Evolutionary conservation across 2,329 filamentous ascomycete species (phyloP), one percentile per base, ranked within the genome.

Genomic region (Tolypocladium tropicale): DNA sequence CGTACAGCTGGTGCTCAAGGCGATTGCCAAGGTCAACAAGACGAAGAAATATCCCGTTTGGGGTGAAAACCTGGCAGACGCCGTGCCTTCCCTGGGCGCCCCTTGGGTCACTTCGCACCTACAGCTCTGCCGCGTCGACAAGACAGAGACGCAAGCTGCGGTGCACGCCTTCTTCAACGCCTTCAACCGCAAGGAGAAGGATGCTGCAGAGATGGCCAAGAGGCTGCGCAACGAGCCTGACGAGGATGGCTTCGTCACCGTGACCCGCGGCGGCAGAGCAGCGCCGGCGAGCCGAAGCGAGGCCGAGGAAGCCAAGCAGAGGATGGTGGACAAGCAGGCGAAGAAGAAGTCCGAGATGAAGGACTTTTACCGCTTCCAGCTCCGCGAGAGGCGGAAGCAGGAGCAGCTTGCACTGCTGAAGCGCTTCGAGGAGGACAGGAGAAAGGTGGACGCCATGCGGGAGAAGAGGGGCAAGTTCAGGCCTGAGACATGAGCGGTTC

Each of bases 171-270:
- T 91, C 76, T 95, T 97, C 79, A 80, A 82, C 25, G 78, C 84
- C n/a, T 97, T 91, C 74, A 88, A 78, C 74, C 81, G 67, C 74
- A 89, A 77, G 74, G 88, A 81, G 77, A 83, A 70, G 72, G 86
- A 77, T 71, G 85, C 77, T 63, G 79, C 66, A 61, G 85, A 75
- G 73, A 79, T 76, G 67, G 87, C 74, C 67, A 84, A 82, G 73
- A 75, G 81, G 55, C 75, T 86, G 59, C 84, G 89, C 58, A 86
- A 88, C 62, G 85, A 90, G 65, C 90, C 93, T 0, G 94, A 99
- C 70, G 92, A 90, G 66, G 94, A 99, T 70, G 94, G 94, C 2
- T 99, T 99, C 69, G 81, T 97, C 52, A 97, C 92, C 4, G 94
- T 99, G 28, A 88, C 86, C 1, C 81, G 89, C 55, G 91, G 91